Conservation (phyloP, 2,329 filamentous ascomycete species). For the Pseudohalonectria lignicola region DNA sequence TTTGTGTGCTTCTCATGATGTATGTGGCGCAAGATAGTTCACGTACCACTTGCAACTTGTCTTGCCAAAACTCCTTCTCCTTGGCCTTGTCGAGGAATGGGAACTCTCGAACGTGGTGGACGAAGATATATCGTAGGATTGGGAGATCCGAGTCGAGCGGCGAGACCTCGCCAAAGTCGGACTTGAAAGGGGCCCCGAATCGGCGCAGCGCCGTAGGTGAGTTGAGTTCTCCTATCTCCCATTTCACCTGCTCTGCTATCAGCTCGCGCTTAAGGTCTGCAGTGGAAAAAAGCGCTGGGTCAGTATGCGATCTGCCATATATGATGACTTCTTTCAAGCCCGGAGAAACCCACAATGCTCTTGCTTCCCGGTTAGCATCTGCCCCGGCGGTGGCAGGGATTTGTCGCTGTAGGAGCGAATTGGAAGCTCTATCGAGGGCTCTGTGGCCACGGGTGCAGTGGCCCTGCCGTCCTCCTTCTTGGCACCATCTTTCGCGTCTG, state of each 20-base stretch:
- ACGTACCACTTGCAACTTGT: conserved; percentile 86
- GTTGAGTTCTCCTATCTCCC: conserved; percentile 86
- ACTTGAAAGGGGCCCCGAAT: conserved; percentile 92
- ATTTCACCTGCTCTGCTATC: conserved; percentile 77
- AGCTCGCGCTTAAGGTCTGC: conserved; percentile 92
- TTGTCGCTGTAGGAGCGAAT: conserved; percentile 12
- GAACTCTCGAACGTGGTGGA: conserved; percentile 95
- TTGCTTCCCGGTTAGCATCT: conserved; percentile 79
- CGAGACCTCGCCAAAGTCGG: conserved; percentile 82
- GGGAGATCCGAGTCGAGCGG: conserved; percentile 91
- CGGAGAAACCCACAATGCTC: conserved; percentile 72
- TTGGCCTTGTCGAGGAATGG: conserved; percentile 92
- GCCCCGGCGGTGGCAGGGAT: conserved; percentile 25
- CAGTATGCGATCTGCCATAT: neutral
- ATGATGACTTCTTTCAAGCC: no score
- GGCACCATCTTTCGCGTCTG: neutral
- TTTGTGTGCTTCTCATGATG: no score
- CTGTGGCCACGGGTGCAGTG: conserved; percentile 4
- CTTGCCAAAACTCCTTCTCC: conserved; percentile 99
- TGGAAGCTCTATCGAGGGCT: neutral
- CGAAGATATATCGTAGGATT: conserved; percentile 91
- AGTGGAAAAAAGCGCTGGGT: neutral
- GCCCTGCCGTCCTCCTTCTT: conserved; percentile 7
- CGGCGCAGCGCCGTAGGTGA: conserved; percentile 88
- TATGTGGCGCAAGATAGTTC: no score